Conservation (phyloP, 176 grass and related monocot genomes). For the Neostapfia colusana region DNA sequence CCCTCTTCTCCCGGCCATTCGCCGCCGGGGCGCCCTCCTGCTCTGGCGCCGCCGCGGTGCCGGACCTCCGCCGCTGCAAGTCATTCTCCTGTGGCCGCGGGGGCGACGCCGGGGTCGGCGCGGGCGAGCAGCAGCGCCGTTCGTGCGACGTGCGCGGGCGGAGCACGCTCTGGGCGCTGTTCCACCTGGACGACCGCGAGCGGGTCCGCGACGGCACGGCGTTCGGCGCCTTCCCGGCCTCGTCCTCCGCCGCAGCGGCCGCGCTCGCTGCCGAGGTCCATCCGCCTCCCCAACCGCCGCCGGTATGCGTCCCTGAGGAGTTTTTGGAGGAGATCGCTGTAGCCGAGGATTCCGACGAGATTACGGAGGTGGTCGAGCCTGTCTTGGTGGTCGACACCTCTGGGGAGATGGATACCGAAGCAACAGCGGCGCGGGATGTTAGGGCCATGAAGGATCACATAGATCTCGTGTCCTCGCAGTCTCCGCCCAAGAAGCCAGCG, state of each 20-base stretch:
- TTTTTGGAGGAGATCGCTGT: constrained; percentile 50
- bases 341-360: constrained; percentile 60
- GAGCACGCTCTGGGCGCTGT: constrained; percentile 85
- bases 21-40: background rate
- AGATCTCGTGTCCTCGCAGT: constrained; percentile 70
- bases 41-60: constrained; percentile 25
- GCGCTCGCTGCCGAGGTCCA: constrained; percentile 51
- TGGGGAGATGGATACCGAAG: constrained; percentile 58
- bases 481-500: constrained; percentile 53
- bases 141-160: constrained; percentile 89
- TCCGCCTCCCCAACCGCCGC: constrained; percentile 11
- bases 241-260: constrained; percentile 50
- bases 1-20: constrained; percentile 67
- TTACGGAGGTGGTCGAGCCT: constrained; percentile 51
- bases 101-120: constrained; percentile 38
- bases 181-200: constrained; percentile 88
- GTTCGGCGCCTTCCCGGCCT: constrained; percentile 47
- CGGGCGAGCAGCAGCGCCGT: constrained; percentile 64
- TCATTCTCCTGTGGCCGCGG: constrained; percentile 79
- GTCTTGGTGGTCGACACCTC: constrained; percentile 49
- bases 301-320: constrained; percentile 35
- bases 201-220: constrained; percentile 61
- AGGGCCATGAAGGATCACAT: constrained; percentile 95
- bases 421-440: background rate
- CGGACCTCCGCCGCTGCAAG: constrained; percentile 76